Evolutionary conservation across 768 basidiomycete species (phyloP), one percentile per base, ranked within the genome.

Genomic region (Agrocybe pediades): DNA sequence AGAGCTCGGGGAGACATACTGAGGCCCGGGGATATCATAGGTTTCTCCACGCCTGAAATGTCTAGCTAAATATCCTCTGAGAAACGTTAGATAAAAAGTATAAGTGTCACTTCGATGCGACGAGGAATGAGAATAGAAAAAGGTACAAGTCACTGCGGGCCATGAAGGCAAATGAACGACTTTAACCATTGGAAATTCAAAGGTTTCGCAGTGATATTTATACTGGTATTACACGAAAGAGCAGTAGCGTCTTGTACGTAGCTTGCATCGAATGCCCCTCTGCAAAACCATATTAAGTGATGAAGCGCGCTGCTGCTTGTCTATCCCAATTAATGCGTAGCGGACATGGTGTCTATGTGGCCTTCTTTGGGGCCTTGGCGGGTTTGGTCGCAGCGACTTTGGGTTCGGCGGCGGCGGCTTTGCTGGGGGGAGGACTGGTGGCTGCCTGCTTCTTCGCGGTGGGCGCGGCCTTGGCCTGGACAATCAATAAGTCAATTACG

Each of bases 321-420:
- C 3, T 36, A 36, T 36, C 33, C 33, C 33, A 5, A 36, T n/a
- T 13, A 36, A 13, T 13, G 13, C n/a, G 33, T 36, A 36, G 11
- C 13, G n/a, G 11, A 15, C 11, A 36, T 13, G 11, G 29, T 33
- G 53, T 49, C 30, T 49, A 56, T 49, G 56, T 51, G n/a, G 59
- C 46, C 59, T 62, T 62, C 59, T 66, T 66, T 29, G 62, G 44
- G 40, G 57, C 53, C 40, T 56, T 59, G 42, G 52, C 46, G 39
- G 58, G 53, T 39, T 57, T 57, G 36, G 59, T 46, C 17, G 54
- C 51, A 29, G 57, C 49, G n/a, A 59, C 60, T 29, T 61, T 61
- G 25, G 56, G 45, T 42, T 58, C 57, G 24, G 54, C 42, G 11
- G 58, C 46, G 21, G 53, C 24, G 21, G 52, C 53, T 49, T 58